Conservation (phyloP, 164 flowering plant species). For the Nymphaea colorata region DNA sequence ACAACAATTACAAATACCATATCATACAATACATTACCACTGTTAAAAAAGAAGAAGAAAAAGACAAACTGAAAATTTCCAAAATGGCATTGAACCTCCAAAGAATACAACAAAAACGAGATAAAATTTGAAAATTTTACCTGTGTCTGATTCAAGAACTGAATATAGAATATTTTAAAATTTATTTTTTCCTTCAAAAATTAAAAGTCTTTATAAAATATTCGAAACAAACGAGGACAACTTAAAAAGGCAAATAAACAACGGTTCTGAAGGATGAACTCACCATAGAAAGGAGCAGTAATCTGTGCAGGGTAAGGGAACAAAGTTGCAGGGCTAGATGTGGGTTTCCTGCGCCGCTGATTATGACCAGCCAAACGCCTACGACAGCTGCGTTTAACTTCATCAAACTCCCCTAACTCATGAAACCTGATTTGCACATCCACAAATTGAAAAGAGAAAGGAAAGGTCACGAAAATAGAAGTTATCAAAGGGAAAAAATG, state of each 20-base stretch:
- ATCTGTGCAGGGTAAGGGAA: not conserved
- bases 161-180: no score
- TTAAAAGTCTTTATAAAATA: no score
- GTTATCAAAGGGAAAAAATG: not conserved
- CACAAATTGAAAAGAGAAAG: not conserved
- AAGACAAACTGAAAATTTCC: not conserved
- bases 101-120: no score
- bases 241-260: no score
- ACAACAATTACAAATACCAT: not conserved
- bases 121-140: no score
- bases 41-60: no score
- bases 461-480: not conserved
- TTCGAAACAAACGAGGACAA: no score
- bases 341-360: slow-evolving; percentile 64
- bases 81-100: no score
- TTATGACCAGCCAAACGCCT: slow-evolving; percentile 85
- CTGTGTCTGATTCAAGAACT: no score
- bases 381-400: slow-evolving; percentile 70
- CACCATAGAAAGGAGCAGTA: not conserved
- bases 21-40: not conserved
- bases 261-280: no score
- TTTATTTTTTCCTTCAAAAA: no score
- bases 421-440: slow-evolving; percentile 44
- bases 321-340: slow-evolving; percentile 5
- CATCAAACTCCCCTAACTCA: slow-evolving; percentile 75